phyloP scores from a whole-genome alignment of 345 rosid species.

The Garcia nutans region DNA sequence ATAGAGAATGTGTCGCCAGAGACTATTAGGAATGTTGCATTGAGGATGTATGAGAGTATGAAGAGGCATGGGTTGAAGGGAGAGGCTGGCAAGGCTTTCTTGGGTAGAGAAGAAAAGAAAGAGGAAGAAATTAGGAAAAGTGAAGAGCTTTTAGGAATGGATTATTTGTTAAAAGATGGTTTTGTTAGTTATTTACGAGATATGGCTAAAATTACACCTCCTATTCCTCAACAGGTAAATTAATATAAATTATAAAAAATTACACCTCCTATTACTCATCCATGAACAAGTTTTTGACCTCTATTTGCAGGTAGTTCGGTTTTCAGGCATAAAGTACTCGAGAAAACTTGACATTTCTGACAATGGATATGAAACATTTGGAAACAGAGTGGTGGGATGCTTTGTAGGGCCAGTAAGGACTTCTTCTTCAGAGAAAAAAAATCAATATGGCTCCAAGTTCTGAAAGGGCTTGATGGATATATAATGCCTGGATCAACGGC shows the following conservation, averaged over 20 bases:
- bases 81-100: constrained; percentile 24
- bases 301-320: constrained; percentile 30
- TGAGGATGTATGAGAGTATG: constrained; percentile 38
- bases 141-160: constrained; percentile 37
- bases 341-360: constrained; percentile 16
- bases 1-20: constrained; percentile 23
- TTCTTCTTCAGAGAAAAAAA: constrained; percentile 18
- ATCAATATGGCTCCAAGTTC: constrained; percentile 26
- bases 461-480: constrained; percentile 33
- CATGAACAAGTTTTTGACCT: no score
- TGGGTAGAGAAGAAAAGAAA: constrained; percentile 4
- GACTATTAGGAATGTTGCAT: constrained; percentile 20
- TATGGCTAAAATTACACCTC: constrained; percentile 33
- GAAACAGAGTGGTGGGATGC: constrained; percentile 28
- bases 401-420: constrained; percentile 27
- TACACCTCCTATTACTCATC: no score
- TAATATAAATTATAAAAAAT: no score
- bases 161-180: constrained; percentile 35
- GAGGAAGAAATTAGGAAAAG: constrained; percentile 10
- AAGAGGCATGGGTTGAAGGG: constrained; percentile 32
- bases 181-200: constrained; percentile 33
- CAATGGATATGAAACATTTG: constrained; percentile 30
- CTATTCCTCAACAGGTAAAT: constrained; percentile 39
- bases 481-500: constrained; percentile 38
- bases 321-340: constrained; percentile 26